Evolutionary conservation across 176 grass and related monocot species (phyloP).

Genomic region (Musa beccarii): DNA sequence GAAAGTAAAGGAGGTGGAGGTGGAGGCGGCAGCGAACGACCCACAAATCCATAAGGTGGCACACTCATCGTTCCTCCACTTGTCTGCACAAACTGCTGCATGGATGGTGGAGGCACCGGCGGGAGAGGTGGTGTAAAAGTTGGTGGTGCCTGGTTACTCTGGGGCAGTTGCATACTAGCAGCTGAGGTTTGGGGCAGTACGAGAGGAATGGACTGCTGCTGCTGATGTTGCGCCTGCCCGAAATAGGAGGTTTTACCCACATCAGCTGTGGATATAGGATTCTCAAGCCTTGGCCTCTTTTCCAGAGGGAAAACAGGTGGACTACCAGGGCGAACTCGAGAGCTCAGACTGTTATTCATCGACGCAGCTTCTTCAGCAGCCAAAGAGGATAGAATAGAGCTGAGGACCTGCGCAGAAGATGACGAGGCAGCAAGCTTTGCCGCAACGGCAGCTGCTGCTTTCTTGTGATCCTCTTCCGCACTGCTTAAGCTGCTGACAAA

Average conservation of each 20-base stretch:
- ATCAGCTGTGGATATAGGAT: slow-evolving; percentile 27
- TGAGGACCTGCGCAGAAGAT: slow-evolving; percentile 49
- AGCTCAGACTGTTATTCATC: slow-evolving; percentile 21
- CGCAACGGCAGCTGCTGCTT: slow-evolving; percentile 73
- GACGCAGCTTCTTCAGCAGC: slow-evolving; percentile 63
- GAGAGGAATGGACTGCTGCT: slow-evolving; percentile 25
- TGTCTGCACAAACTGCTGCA: slow-evolving; percentile 56
- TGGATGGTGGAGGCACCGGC: slow-evolving; percentile 20
- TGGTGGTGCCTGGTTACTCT: slow-evolving; percentile 28
- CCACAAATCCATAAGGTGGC: slow-evolving; percentile 43
- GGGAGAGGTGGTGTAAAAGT: slow-evolving; percentile 53
- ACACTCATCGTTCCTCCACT: slow-evolving; percentile 44
- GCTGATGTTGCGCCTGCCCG: slow-evolving; percentile 26
- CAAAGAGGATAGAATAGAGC: slow-evolving; percentile 53
- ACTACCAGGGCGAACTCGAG: slow-evolving; percentile 30
- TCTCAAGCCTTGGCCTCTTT: slow-evolving; percentile 70
- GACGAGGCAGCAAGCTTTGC: slow-evolving; percentile 77
- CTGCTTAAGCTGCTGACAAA: slow-evolving; percentile 20
- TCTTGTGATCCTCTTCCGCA: slow-evolving; percentile 53
- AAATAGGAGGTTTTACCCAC: slow-evolving; percentile 32
- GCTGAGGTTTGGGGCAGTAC: slow-evolving; percentile 29
- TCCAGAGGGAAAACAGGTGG: slow-evolving; percentile 45
- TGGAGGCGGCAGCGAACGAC: slow-evolving; percentile 41
- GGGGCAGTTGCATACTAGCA: slow-evolving; percentile 20
- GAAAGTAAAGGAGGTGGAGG: slow-evolving; percentile 45